phyloP scores from a whole-genome alignment of 805 yeast genomes.

The Spathaspora boniae region DNA sequence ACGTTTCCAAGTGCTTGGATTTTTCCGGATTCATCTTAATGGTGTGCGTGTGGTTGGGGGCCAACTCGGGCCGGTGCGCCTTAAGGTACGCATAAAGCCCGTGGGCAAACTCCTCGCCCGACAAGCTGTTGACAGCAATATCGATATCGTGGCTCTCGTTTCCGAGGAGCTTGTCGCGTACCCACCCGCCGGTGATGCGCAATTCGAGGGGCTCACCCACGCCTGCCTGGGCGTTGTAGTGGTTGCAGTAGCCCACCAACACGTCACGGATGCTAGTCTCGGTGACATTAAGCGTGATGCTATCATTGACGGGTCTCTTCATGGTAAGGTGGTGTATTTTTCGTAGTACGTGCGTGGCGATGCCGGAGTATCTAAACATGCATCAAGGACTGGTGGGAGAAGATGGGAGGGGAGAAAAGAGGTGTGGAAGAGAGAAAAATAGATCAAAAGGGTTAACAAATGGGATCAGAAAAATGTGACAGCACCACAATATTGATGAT shows the following conservation, averaged over 20 bases:
- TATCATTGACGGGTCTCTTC: conserved; percentile 15
- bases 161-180: conserved; percentile 87
- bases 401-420: neutral
- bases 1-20: conserved; percentile 94
- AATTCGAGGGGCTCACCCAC: conserved; percentile 40
- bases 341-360: conserved; percentile 2
- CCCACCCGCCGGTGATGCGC: conserved; percentile 98
- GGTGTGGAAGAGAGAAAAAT: no score
- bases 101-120: conserved; percentile 84
- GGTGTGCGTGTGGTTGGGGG: conserved; percentile 56
- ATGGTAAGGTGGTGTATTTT: no score
- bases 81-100: conserved; percentile 51
- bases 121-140: conserved; percentile 77
- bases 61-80: conserved; percentile 23
- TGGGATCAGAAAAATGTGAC: no score
- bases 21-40: conserved; percentile 93
- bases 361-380: conserved; percentile 3
- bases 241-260: conserved; percentile 38
- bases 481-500: no score
- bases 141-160: conserved; percentile 82
- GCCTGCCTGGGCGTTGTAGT: conserved; percentile 25
- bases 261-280: conserved; percentile 41
- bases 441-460: no score
- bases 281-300: conserved; percentile 35
- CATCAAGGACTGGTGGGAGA: conserved; percentile 1